Conservation (phyloP, 768 basidiomycete species). For the Pleurotus salmoneostramineus region DNA sequence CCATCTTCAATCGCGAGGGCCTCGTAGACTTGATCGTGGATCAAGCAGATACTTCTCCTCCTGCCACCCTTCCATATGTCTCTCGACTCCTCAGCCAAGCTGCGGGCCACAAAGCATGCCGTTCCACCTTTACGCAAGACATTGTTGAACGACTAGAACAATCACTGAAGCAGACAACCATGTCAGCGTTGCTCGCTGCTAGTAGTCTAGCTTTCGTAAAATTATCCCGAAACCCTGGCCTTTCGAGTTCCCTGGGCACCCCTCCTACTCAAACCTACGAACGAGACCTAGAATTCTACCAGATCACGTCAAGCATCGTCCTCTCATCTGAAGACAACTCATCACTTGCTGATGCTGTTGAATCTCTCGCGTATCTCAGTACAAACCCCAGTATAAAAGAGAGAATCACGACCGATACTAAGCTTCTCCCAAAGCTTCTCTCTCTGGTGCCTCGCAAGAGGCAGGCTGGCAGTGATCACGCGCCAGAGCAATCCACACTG, state of each 20-base stretch:
- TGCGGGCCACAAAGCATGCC: slow-evolving; percentile 68
- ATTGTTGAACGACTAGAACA: slow-evolving; percentile 64
- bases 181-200: slow-evolving; percentile 49
- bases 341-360: slow-evolving; percentile 62
- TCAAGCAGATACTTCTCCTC: slow-evolving; percentile 49
- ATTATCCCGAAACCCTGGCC: slow-evolving; percentile 51
- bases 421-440: slow-evolving; percentile 57
- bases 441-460: slow-evolving; percentile 52
- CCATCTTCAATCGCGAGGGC: slow-evolving; percentile 62
- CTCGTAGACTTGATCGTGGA: slow-evolving; percentile 65
- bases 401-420: slow-evolving; percentile 44
- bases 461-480: slow-evolving; percentile 14
- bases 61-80: slow-evolving; percentile 49
- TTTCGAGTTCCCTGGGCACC: slow-evolving; percentile 30
- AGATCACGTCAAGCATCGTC: slow-evolving; percentile 55
- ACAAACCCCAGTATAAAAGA: slow-evolving; percentile 62
- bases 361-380: slow-evolving; percentile 84
- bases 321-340: slow-evolving; percentile 28
- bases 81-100: slow-evolving; percentile 78
- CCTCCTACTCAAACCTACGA: slow-evolving; percentile 20
- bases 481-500: slow-evolving; percentile 43
- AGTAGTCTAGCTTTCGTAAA: slow-evolving; percentile 79
- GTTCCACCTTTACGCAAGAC: slow-evolving; percentile 54
- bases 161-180: slow-evolving; percentile 43
- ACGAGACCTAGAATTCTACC: slow-evolving; percentile 43